Conservation (phyloP, 179 eudicot species). For the Drosera spatulata region DNA sequence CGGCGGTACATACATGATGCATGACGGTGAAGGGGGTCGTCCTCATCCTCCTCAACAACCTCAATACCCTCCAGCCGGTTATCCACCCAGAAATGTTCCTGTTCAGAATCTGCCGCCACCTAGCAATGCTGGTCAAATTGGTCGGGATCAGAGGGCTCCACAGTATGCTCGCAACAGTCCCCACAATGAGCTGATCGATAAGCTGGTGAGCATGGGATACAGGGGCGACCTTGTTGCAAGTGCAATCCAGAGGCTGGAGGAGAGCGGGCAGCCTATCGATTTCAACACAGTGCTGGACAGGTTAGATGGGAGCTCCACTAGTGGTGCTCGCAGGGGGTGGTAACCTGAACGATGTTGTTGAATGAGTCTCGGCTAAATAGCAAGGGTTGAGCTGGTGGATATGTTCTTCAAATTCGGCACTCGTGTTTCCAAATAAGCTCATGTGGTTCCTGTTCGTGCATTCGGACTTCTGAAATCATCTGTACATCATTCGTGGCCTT, state of each 20-base stretch:
- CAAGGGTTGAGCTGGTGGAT: too few species aligned
- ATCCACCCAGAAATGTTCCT: constrained; percentile 7
- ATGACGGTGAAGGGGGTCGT: constrained; percentile 47
- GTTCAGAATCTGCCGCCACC: constrained; percentile 35
- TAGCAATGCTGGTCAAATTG: constrained; percentile 24
- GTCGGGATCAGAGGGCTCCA: constrained; percentile 30
- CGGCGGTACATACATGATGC: constrained; percentile 54
- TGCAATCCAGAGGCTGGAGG: constrained; percentile 92
- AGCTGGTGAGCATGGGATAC: constrained; percentile 87
- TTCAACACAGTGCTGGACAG: constrained; percentile 87
- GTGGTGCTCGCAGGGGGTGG: constrained; percentile 79
- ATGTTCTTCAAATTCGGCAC: too few species aligned
- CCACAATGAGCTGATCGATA: constrained; percentile 77
- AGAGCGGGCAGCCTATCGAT: constrained; percentile 82
- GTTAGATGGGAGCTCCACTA: constrained; percentile 71
- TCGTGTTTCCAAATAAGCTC: too few species aligned
- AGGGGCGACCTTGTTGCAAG: constrained; percentile 70
- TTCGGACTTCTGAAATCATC: too few species aligned
- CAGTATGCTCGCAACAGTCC: constrained; percentile 64
- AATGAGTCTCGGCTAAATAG: too few species aligned
- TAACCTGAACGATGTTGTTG: constrained; percentile 9
- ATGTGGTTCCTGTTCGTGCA: too few species aligned
- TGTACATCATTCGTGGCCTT: too few species aligned
- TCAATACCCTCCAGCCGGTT: constrained; percentile 42
- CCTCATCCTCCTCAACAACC: constrained; percentile 26